Base-by-base conservation (phyloP, 352 stramenopile species). In the Blastocystis sp. region DNA sequence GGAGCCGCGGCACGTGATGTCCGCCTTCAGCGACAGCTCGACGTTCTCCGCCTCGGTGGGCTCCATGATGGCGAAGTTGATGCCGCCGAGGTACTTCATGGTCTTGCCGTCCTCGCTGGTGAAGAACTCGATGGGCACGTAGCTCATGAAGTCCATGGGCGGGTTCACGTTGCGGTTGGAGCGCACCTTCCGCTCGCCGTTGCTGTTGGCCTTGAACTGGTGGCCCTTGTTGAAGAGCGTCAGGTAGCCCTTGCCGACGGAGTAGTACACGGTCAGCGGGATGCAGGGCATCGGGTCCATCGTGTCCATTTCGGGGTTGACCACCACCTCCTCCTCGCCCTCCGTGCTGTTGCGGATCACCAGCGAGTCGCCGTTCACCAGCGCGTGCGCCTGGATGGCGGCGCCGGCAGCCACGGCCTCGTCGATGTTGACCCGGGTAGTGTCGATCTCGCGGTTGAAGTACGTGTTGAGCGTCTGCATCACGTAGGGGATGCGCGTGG, bases 401-500 rank as follows among this genome's bases (percentile, higher is more conserved):
- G 86, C 86, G 41, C 86, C 86, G n/a, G 82, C 41, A 19, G 86
- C 86, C 10, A 89, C 86, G 43, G 79, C 86, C 53, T 89, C 86
- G 61, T 89, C 86, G 34, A 67, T 40, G 43, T 89, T 89, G 2
- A 89, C 67, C 53, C n/a, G 28, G 0, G 64, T 64, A 38, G 41
- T 40, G n/a, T 93, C 91, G 65, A 93, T 90, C 19, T 77, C 41
- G 45, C 89, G 89, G 9, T 89, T 90, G 89, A 94, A 94, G 76
- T 92, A 89, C 28, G 91, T 80, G 41, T 84, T 82, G 17, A 94
- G 88, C 48, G 70, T 79, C n/a, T 90, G 82, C 74, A 94, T 91
- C 43, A 94, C 88, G 56, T 88, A 91, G 38, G 92, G 92, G 62
- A 94, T 91, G 61, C 92, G 91, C 45, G 90, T 91, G 9, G 89